These are phyloP conservation scores for Xylariaceae sp. DNA, from an alignment of 2,329 filamentous ascomycete genomes.

Conservation along the genomic window DNA sequence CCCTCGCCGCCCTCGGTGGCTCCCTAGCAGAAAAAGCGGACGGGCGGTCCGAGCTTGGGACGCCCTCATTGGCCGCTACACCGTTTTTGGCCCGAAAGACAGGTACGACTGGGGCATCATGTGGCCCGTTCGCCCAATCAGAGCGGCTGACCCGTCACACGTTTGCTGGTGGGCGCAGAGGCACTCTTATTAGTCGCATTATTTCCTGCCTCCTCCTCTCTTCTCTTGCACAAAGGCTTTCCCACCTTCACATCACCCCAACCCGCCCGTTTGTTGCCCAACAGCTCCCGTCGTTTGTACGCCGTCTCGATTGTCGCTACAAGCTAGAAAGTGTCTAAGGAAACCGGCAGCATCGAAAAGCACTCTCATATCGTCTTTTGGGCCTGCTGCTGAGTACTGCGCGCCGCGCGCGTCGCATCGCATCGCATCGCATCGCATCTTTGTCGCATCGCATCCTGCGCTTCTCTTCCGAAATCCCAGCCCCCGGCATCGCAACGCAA, in stretches of 20 bases:
- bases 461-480: too few relatives aligned
- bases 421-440: not conserved
- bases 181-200: conserved; percentile 22
- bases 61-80: conserved; percentile 15
- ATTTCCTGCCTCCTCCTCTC: conserved; percentile 18
- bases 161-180: conserved; percentile 11
- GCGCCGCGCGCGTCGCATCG: not conserved
- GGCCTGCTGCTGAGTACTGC: too few relatives aligned
- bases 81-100: conserved; percentile 19
- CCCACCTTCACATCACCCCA: conserved; percentile 16
- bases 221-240: conserved; percentile 14
- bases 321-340: too few relatives aligned
- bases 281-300: conserved; percentile 1
- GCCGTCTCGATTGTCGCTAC: not conserved
- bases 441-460: too few relatives aligned
- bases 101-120: conserved; percentile 14
- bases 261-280: conserved; percentile 4
- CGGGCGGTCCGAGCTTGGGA: conserved; percentile 10
- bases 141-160: conserved; percentile 1
- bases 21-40: not conserved
- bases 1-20: not conserved
- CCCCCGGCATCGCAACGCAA: too few relatives aligned
- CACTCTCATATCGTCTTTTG: too few relatives aligned
- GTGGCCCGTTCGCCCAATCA: conserved; percentile 15
- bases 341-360: too few relatives aligned